Evolutionary conservation across 2,329 filamentous ascomycete genomes (phyloP), one percentile per base, ranked within the genome.

Genomic region (Metarhizium sp.): DNA sequence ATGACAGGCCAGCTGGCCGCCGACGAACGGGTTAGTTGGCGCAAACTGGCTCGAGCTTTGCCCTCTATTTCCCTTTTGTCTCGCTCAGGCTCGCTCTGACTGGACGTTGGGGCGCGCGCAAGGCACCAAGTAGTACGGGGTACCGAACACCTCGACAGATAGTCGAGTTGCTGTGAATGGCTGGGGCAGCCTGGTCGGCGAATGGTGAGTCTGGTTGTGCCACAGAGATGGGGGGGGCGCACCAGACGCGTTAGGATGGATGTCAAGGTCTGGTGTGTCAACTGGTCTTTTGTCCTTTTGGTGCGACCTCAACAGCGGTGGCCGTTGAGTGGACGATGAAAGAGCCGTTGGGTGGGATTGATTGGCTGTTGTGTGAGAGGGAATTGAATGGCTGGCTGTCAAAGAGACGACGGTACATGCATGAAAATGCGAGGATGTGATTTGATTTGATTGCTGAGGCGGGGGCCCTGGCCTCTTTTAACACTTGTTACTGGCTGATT

Each of bases 401-500:
- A 64, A 67, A 69, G 67, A 34, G 70, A 71, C 69, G 73, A 74
- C 62, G 58, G 4, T 25, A 25, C 25, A 4, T 25, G 25, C 25
- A 25, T n/a, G 43, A 58, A 68, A 71, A 73, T 75, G 68, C 69
- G 68, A 73, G 69, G 69, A 75, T 70, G 67, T 78, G 76, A 78
- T 78, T 78, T 78, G 77, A 78, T 61, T 60, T 58, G 57, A 58
- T 50, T 53, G 45, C 29, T 25, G 72, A 73, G 73, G 66, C 67
- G 64, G 66, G 69, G 69, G 69, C 67, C 45, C 67, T 67, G 66
- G 42, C 51, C 64, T 69, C 68, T 70, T 73, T 72, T 69, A 71
- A 70, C 67, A 66, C 65, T 65, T 75, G 65, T 78, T 71, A 78
- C 72, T 78, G 76, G 76, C 75, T 76, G 73, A 75, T 66, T 75